Conservation (phyloP, 306 rosid genomes). For the Cucumis hystrix region DNA sequence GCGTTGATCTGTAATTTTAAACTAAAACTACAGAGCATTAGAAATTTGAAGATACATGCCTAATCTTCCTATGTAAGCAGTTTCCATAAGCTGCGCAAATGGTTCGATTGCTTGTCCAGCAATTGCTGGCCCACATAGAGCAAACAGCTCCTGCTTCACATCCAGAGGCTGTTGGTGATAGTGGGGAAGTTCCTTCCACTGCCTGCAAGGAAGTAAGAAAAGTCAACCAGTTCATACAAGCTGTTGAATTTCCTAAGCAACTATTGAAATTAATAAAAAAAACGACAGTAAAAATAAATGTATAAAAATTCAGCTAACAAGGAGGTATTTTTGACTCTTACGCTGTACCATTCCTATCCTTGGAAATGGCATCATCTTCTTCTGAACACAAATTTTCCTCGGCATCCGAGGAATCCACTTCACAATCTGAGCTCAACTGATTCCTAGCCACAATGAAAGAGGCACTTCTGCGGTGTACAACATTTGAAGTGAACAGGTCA, state of each 20-base stretch:
- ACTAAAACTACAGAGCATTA: background rate
- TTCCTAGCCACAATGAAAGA: slow-evolving; percentile 9
- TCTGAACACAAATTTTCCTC: slow-evolving; percentile 19
- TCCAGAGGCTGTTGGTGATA: slow-evolving; percentile 11
- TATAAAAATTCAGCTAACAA: slow-evolving; percentile 3
- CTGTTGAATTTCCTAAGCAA: background rate
- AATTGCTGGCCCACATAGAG: slow-evolving; percentile 63
- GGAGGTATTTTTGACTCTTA: slow-evolving; percentile 18
- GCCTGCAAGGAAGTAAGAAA: slow-evolving; percentile 21
- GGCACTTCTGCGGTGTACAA: slow-evolving; percentile 18
- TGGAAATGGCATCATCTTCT: slow-evolving; percentile 12
- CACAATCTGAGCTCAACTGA: slow-evolving; percentile 26
- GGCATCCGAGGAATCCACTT: slow-evolving; percentile 21
- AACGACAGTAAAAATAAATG: background rate
- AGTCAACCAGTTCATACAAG: background rate
- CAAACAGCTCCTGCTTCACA: slow-evolving; percentile 56
- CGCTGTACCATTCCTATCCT: slow-evolving; percentile 20
- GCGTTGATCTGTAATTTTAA: background rate
- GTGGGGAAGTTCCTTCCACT: slow-evolving; percentile 20
- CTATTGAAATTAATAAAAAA: background rate
- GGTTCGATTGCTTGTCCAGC: slow-evolving; percentile 94
- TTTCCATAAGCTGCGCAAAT: slow-evolving; percentile 84
- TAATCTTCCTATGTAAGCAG: slow-evolving; percentile 83
- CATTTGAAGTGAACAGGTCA: background rate
- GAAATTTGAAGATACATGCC: slow-evolving; percentile 23